phyloP scores from a whole-genome alignment of 306 rosid species.

The Citrullus amarus region DNA sequence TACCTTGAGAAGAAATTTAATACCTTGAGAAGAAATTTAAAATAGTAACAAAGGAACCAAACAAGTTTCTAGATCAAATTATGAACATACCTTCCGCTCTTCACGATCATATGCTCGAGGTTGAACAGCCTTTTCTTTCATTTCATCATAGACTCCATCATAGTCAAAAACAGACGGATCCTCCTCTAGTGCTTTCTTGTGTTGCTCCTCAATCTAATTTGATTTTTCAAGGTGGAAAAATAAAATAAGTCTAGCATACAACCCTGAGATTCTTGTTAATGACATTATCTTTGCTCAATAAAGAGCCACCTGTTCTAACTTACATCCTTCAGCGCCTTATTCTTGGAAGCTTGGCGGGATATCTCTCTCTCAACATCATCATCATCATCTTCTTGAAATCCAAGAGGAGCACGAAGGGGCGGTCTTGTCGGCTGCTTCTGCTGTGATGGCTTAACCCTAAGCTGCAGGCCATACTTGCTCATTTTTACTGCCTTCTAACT shows the following conservation, averaged over 20 bases:
- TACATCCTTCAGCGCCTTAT: conserved; percentile 52
- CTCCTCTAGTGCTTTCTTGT: conserved; percentile 71
- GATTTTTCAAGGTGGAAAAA: neutral
- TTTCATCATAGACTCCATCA: conserved; percentile 76
- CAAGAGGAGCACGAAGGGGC: conserved; percentile 36
- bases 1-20: neutral
- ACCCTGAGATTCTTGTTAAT: neutral
- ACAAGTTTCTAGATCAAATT: neutral
- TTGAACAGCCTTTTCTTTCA: conserved; percentile 53
- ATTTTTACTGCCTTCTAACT: conserved; percentile 19
- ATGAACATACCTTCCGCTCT: conserved; percentile 49
- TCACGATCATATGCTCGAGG: conserved; percentile 54
- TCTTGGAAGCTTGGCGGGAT: conserved; percentile 75
- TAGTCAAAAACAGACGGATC: conserved; percentile 74
- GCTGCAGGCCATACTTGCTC: conserved; percentile 87
- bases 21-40: neutral
- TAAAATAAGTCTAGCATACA: neutral
- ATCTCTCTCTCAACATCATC: conserved; percentile 72
- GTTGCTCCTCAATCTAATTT: conserved; percentile 57
- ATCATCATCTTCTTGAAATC: conserved; percentile 52
- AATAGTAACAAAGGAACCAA: neutral
- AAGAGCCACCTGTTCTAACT: neutral
- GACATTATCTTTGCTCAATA: neutral
- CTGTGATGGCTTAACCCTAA: conserved; percentile 38
- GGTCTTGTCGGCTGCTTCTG: conserved; percentile 47